Evolutionary conservation across 176 grass and related monocot species (phyloP).

Genomic region (Eremochloa ophiuroides): DNA sequence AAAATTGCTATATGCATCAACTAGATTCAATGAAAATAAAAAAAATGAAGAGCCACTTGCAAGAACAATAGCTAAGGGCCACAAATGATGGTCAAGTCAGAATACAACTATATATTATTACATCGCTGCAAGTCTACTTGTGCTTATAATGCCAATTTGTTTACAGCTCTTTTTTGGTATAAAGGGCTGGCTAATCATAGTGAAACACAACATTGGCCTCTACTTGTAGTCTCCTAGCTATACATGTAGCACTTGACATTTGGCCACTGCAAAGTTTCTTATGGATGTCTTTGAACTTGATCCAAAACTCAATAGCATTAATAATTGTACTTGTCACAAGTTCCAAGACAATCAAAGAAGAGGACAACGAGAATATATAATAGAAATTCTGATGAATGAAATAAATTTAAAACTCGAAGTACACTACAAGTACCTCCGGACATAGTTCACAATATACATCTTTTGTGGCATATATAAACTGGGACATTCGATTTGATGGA

Average conservation of each 20-base stretch:
- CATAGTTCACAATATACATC: neutral
- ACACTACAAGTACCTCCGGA: neutral
- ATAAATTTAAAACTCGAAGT: no score
- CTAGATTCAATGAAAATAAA: conserved; percentile 18
- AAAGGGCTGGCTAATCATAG: neutral
- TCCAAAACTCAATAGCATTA: neutral
- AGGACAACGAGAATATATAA: neutral
- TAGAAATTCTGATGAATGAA: neutral
- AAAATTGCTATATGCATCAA: conserved; percentile 15
- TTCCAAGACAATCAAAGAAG: neutral
- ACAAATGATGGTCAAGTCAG: neutral
- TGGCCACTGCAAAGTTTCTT: neutral
- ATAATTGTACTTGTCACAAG: neutral
- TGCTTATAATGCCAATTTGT: conserved; percentile 16
- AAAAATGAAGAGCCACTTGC: neutral
- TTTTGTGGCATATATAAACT: neutral
- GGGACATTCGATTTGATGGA: neutral
- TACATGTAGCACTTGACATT: conserved; percentile 9
- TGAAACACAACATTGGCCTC: neutral
- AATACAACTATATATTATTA: conserved; percentile 5
- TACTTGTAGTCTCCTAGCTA: neutral
- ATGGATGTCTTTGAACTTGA: neutral
- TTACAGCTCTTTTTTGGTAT: neutral
- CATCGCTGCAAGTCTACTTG: conserved; percentile 4
- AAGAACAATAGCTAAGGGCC: conserved; percentile 1